phyloP scores from a whole-genome alignment of 1,139 yeast genomes.

The Yamadazyma sp. region DNA sequence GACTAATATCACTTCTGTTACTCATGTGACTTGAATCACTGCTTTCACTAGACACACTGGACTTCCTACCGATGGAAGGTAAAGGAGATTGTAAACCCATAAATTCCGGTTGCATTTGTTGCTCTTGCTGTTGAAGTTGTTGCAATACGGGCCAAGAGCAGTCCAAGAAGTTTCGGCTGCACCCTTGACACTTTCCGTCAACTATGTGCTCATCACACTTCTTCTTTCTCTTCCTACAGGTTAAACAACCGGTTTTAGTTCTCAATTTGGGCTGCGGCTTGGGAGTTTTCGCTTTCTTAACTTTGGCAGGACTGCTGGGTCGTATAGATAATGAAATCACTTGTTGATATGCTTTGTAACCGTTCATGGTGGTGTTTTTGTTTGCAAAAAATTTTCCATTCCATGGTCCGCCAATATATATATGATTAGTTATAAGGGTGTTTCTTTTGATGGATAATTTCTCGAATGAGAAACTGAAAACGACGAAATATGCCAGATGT shows the following conservation, averaged over 20 bases:
- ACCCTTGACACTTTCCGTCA: slow-evolving; percentile 49
- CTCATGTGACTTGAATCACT: slow-evolving; percentile 9
- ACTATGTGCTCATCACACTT: slow-evolving; percentile 46
- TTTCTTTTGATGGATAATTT: slow-evolving; percentile 5
- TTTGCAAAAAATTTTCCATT: slow-evolving; percentile 3
- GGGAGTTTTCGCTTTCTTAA: slow-evolving; percentile 12
- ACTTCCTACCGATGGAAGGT: slow-evolving; percentile 5
- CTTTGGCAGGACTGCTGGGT: slow-evolving; percentile 17
- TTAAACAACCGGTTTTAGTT: slow-evolving; percentile 46
- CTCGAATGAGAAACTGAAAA: slow-evolving; percentile 3
- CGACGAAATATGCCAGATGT: not conserved
- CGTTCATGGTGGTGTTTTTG: slow-evolving; percentile 12
- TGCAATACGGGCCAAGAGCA: slow-evolving; percentile 41
- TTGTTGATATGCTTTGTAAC: slow-evolving; percentile 45
- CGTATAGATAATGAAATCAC: slow-evolving; percentile 37
- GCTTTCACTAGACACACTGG: slow-evolving; percentile 10
- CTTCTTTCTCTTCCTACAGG: slow-evolving; percentile 48
- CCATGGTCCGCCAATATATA: slow-evolving; percentile 2
- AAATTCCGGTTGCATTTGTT: not conserved
- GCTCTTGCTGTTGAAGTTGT: slow-evolving; percentile 7
- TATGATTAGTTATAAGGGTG: slow-evolving; percentile 4
- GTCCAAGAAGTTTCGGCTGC: slow-evolving; percentile 47
- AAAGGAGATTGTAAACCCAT: not conserved
- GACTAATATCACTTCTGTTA: slow-evolving; percentile 6
- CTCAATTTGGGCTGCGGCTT: slow-evolving; percentile 24